Base-by-base conservation (phyloP, 2,329 filamentous ascomycete genomes). In the Xylaria sp. region DNA sequence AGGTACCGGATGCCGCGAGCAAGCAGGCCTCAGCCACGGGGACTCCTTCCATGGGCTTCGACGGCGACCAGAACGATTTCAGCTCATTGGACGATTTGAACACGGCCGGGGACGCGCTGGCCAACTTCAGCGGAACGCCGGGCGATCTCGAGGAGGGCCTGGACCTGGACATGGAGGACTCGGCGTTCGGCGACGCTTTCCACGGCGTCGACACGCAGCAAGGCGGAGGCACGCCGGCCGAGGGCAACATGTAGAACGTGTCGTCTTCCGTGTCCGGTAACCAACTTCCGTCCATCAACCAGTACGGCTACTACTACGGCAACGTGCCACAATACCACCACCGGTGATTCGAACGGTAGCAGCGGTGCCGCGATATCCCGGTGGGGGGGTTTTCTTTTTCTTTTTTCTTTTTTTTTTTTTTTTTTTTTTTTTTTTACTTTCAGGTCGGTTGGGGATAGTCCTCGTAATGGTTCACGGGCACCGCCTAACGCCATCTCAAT, bases 141-240 rank as follows among this genome's bases (percentile, higher is more conserved):
- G 77, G 74, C 3, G 79, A 77, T 24, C 71, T 83, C 4, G 82
- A 76, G 19, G 82, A 84, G 39, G 83, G 81, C 7, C 70, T 83
- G n/a, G 80, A 82, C 67, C 70, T 87, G 47, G 79, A 82, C 63
- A 81, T 87, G 75, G 88, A 87, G 59, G 88, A 92, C 66, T 91
- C 87, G 34, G 90, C 89, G 1, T 94, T 94, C 74, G 90, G 89
- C 2, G 89, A 94, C 63, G 90, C 90, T 0, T 91, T 93, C 72
- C 89, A 92, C 63, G 84, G 82, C 4, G 81, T 85, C 11, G 79
- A 77, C 18, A 64, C 63, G 17, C 60, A 66, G 17, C 60, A 64
- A n/a, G 62, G 59, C 7, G 61, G 34, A 16, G 60, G 57, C 41
- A 70, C 68, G 0, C 67, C 68, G 8, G 66, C 62, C 7, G 68